Percentiles rank a stretch among this genome's conserved stretches.
Evolutionary conservation across 805 yeast genomes (phyloP).

Genomic region (Kluyveromyces lactis): DNA sequence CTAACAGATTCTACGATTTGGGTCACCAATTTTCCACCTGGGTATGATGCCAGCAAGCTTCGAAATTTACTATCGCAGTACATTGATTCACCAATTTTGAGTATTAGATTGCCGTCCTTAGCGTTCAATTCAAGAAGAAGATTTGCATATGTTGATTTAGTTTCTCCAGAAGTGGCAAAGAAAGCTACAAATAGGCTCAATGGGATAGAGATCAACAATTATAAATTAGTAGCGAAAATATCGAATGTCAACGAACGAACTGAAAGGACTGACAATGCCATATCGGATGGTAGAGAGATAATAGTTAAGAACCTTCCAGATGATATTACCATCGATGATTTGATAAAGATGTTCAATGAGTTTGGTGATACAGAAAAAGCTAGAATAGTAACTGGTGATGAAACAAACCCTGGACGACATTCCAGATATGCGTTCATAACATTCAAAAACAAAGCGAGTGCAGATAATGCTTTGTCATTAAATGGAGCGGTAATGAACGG

Average conservation of each 20-base stretch:
- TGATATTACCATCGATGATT: constrained; percentile 30
- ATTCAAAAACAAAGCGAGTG: constrained; percentile 37
- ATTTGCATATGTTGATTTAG: constrained; percentile 65
- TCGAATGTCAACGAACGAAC: constrained; percentile 48
- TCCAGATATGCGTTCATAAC: constrained; percentile 50
- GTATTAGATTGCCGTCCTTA: constrained; percentile 59
- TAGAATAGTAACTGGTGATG: constrained; percentile 16
- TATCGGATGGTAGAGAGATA: constrained; percentile 48
- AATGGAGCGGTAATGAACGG: constrained; percentile 38
- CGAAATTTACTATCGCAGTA: constrained; percentile 31
- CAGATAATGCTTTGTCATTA: constrained; percentile 37
- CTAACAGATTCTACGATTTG: constrained; percentile 49
- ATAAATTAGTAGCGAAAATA: constrained; percentile 44
- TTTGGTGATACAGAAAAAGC: constrained; percentile 49
- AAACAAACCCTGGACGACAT: neutral
- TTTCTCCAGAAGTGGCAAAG: constrained; percentile 35
- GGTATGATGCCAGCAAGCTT: constrained; percentile 34
- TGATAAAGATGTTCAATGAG: constrained; percentile 36
- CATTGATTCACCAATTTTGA: constrained; percentile 33
- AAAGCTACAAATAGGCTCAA: constrained; percentile 36
- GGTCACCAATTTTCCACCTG: constrained; percentile 69
- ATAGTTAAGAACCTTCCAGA: constrained; percentile 47
- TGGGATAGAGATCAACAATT: constrained; percentile 32
- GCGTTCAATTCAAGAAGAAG: constrained; percentile 47
- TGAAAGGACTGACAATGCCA: constrained; percentile 36